These are phyloP conservation scores for Staphylotrichum tortipilum DNA, from an alignment of 495 filamentous ascomycete genomes.

Conservation along the genomic window DNA sequence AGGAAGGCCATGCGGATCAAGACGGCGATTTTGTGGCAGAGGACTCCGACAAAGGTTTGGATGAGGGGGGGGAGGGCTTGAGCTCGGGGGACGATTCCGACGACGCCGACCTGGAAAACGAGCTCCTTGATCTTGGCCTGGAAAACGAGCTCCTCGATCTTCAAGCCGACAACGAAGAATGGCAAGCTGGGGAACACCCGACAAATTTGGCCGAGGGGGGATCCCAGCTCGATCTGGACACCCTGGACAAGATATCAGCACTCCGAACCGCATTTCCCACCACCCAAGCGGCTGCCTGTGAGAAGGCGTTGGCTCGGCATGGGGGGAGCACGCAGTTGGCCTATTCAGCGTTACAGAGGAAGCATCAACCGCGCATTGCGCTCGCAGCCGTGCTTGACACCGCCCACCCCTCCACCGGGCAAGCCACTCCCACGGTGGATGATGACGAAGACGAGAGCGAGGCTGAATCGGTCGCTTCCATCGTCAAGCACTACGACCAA, in stretches of 20 bases:
- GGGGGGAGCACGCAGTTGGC: slow-evolving; percentile 9
- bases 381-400: slow-evolving; percentile 9
- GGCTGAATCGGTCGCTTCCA: slow-evolving; percentile 21
- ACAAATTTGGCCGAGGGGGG: background rate
- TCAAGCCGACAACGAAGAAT: slow-evolving; percentile 7
- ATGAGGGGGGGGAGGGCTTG: slow-evolving; percentile 11
- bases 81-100: slow-evolving; percentile 10
- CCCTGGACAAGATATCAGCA: slow-evolving; percentile 24
- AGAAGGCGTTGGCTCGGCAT: slow-evolving; percentile 16
- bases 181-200: background rate
- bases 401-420: background rate
- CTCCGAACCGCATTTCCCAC: slow-evolving; percentile 31
- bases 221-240: slow-evolving; percentile 9
- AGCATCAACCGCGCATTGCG: slow-evolving; percentile 4
- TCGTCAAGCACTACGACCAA: slow-evolving; percentile 36
- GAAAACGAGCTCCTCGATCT: slow-evolving; percentile 17
- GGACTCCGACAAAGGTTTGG: slow-evolving; percentile 4
- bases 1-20: slow-evolving; percentile 6
- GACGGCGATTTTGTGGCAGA: slow-evolving; percentile 20
- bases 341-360: slow-evolving; percentile 8
- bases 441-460: slow-evolving; percentile 19
- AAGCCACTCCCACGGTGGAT: background rate
- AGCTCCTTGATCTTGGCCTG: slow-evolving; percentile 16
- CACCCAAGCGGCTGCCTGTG: slow-evolving; percentile 19
- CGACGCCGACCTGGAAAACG: slow-evolving; percentile 17